phyloP scores from a whole-genome alignment of 768 basidiomycete species.

The Punctularia strigosozonata region DNA sequence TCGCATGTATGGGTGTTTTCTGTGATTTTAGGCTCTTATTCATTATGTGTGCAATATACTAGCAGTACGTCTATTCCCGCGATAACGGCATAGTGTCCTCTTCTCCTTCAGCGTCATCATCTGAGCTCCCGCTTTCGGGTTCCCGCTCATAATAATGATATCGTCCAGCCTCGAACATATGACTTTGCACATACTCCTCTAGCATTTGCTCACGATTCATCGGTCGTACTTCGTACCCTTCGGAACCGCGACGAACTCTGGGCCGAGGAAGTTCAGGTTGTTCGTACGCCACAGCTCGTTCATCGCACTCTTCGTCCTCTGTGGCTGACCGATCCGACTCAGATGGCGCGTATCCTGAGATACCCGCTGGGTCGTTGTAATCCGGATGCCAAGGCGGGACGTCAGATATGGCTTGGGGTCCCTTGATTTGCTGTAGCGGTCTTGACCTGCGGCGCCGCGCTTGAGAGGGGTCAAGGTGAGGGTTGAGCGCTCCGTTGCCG shows the following conservation, averaged over 20 bases:
- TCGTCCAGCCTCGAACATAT: slow-evolving; percentile 43
- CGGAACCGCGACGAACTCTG: slow-evolving; percentile 58
- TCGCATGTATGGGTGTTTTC: neutral
- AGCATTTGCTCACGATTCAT: slow-evolving; percentile 56
- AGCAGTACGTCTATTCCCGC: slow-evolving; percentile 7
- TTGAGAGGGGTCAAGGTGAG: slow-evolving; percentile 57
- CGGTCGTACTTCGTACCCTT: slow-evolving; percentile 67
- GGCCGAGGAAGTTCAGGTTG: slow-evolving; percentile 8
- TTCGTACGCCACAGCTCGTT: slow-evolving; percentile 16
- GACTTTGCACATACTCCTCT: slow-evolving; percentile 37
- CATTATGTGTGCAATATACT: neutral
- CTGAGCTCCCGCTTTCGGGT: slow-evolving; percentile 24
- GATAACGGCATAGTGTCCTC: slow-evolving; percentile 18
- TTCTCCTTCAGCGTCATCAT: slow-evolving; percentile 25
- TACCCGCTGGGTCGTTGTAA: slow-evolving; percentile 29
- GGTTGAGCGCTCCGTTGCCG: slow-evolving; percentile 67
- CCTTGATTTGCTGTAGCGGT: neutral
- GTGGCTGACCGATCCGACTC: slow-evolving; percentile 16
- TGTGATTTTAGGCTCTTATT: neutral
- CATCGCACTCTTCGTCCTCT: slow-evolving; percentile 18
- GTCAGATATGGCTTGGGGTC: slow-evolving; percentile 6
- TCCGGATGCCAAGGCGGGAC: slow-evolving; percentile 75
- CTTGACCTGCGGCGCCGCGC: slow-evolving; percentile 17
- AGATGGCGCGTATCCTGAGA: slow-evolving; percentile 7
- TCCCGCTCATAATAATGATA: slow-evolving; percentile 64